Base-by-base conservation (phyloP, 306 rosid species). In the Vigna hirtella region DNA sequence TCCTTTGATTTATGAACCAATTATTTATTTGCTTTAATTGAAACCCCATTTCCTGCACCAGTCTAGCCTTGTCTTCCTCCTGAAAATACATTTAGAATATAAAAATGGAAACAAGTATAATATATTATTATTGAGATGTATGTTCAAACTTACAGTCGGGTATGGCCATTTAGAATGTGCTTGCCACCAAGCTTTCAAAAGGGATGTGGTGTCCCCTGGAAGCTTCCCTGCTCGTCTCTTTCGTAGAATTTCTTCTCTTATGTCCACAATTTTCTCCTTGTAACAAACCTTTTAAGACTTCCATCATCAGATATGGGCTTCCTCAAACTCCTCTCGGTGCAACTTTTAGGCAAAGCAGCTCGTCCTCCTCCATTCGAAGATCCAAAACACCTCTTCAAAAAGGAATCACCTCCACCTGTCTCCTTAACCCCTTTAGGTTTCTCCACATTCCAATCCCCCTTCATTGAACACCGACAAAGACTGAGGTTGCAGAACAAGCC, bases 91-190 rank as follows among this genome's bases (percentile, higher is more conserved):
- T 42, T 42, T 43, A 43, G 5, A 22, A 22, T 15, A 16, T 17
- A 18, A 40, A 38, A 6, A 38, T 7, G 8, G 45, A 40, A 40
- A 26, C 3, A 26, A 26, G 28, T 26, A 26, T 26, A 26, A 26
- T 24, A 24, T 24, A 24, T 24, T 24, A 24, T 24, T 2, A 52
- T 11, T 52, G 1, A 55, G 9, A 8, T 1, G 4, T 9, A 12
- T 53, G 30, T 20, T 7, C 36, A 63, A 64, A 80, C 88, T 82
- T 83, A 96, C 99, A 70, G 99, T 96, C n/a, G 99, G 99, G 85
- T 96, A 96, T n/a, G 99, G 97, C 99, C 99, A 96, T 82, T 96
- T 93, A 9, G 99, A 85, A 83, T 96, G 98, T 72, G 98, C 77
- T 61, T 96, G 93, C 99, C 99, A 96, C 99, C 99, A 96, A 70